phyloP scores from a whole-genome alignment of 169 alveolate species.

The Eimeria maxima region DNA sequence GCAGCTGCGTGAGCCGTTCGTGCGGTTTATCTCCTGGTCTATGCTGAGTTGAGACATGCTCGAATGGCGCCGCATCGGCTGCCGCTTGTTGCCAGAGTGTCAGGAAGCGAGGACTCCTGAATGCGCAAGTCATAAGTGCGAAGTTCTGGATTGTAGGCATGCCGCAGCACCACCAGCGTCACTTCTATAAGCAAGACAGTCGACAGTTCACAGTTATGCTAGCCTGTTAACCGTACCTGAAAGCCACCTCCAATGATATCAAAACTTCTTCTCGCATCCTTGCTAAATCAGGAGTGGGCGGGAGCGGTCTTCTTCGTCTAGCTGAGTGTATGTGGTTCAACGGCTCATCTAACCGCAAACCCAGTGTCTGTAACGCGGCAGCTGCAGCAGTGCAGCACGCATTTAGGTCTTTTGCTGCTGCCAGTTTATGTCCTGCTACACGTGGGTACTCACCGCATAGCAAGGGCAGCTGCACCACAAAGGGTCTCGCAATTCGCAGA shows the following conservation, averaged over 20 bases:
- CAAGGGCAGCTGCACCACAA: constrained; percentile 62
- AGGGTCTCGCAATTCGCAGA: constrained; percentile 17
- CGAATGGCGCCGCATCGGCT: not conserved
- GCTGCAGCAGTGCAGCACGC: constrained; percentile 51
- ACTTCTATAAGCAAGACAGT: not conserved
- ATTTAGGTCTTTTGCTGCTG: constrained; percentile 31
- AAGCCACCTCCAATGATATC: constrained; percentile 14
- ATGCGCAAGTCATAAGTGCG: not conserved
- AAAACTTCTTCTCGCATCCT: constrained; percentile 6
- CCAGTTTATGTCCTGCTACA: not conserved
- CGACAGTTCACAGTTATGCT: not conserved
- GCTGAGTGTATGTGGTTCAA: not conserved
- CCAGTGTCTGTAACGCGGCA: constrained; percentile 68
- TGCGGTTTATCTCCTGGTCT: not conserved
- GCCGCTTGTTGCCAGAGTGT: constrained; percentile 48
- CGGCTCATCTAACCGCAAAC: constrained; percentile 35
- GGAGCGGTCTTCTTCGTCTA: not conserved
- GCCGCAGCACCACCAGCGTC: not conserved
- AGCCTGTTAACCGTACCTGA: not conserved
- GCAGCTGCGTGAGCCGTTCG: not conserved
- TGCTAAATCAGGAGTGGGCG: constrained; percentile 14
- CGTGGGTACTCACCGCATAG: constrained; percentile 31
- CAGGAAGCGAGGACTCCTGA: constrained; percentile 34
- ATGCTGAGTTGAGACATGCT: not conserved
- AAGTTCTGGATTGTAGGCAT: not conserved